Evolutionary conservation across 176 grass and related monocot genomes (phyloP), one percentile per base, ranked within the genome.

Genomic region (Carex myosuroides): DNA sequence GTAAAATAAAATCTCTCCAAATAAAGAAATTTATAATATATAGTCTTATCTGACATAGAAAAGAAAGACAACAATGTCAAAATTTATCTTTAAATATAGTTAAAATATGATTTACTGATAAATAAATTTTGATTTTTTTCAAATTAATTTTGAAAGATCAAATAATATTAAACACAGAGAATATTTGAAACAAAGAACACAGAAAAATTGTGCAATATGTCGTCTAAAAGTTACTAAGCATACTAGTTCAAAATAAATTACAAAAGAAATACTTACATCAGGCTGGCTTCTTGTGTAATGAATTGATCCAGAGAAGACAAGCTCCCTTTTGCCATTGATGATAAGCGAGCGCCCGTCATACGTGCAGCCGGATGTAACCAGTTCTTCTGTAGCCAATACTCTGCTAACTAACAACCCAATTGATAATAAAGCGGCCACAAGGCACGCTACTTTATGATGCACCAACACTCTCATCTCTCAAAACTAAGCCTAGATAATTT

Each of bases 261-360:
- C n/a, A 18, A 39, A 26, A 48, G 1, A 32, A 4, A 16, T 35
- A 46, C 30, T 73, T 32, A 94, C 92, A 86, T 94, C 89, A 4
- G 92, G 89, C 1, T 88, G 87, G 87, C 95, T 97, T 37, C 92
- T 84, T 10, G 95, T 90, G 84, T 97, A 97, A 87, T 97, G 95
- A 88, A 97, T 87, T 54, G 95, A 90, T 60, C 92, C 94, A 16
- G 90, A 94, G 92, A 97, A 97, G 88, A 97, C 66, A 79, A 97
- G 78, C 65, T 97, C 90, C 74, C 95, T 79, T 86, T 68, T 88
- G 48, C 92, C 92, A 63, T 92, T 85, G 64, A 97, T 94, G 18
- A 94, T 64, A 69, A 94, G 84, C 1, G 95, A 97, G 54, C 90
- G 90, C 16, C 70, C 84, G 60, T 97, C 92, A 77, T 92, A 97